phyloP scores from a whole-genome alignment of 345 rosid genomes.

The Camelina hispida region DNA sequence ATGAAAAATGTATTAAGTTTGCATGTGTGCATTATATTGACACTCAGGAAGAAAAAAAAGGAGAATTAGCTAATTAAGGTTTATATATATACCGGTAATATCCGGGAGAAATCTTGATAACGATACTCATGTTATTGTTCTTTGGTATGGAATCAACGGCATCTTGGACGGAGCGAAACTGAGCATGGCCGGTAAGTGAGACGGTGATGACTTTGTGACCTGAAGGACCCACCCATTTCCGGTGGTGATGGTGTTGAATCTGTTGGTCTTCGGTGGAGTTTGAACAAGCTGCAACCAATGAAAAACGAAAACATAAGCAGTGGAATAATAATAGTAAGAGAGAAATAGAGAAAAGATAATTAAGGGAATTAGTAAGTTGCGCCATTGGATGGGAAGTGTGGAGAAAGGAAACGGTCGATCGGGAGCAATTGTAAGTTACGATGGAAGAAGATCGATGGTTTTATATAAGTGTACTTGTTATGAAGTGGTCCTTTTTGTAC shows the following conservation, averaged over 20 bases:
- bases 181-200: conserved; percentile 58
- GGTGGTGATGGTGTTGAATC: conserved; percentile 46
- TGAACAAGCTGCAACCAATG: conserved; percentile 41
- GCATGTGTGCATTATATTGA: background rate
- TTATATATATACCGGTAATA: conserved; percentile 57
- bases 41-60: background rate
- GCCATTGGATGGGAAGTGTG: conserved; percentile 25
- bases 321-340: conserved; percentile 10
- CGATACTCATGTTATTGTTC: conserved; percentile 64
- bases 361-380: conserved; percentile 23
- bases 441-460: conserved; percentile 7
- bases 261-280: conserved; percentile 31
- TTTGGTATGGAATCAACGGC: conserved; percentile 77
- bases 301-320: conserved; percentile 42
- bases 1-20: background rate
- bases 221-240: conserved; percentile 76
- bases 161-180: conserved; percentile 79
- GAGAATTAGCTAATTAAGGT: background rate
- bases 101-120: conserved; percentile 75
- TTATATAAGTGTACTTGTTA: conserved; percentile 19
- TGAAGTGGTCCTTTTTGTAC: conserved; percentile 29
- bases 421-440: conserved; percentile 6
- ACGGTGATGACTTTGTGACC: conserved; percentile 80
- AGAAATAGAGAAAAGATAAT: background rate
- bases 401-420: background rate